Evolutionary conservation across 1,139 yeast genomes (phyloP), one percentile per base, ranked within the genome.

Genomic region (Candida pseudocylindracea): DNA sequence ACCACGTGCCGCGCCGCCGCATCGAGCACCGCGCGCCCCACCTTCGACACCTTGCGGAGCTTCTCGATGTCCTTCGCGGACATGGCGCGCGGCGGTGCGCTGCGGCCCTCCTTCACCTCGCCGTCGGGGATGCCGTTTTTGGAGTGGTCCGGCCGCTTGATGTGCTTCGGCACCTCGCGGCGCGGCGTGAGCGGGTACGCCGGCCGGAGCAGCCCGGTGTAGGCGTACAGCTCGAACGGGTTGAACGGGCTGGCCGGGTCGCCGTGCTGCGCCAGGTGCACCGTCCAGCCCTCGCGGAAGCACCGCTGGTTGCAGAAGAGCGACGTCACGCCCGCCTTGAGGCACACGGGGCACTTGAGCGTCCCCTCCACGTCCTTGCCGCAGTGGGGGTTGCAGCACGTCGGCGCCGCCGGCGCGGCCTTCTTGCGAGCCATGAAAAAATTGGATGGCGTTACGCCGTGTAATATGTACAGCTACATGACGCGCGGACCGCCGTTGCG

Each of bases 11-110:
- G 72, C 4, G 92, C 98, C 7, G 91, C 92, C 8, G 63, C 58
- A 50, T 91, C 98, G 40, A 85, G 56, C 25, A 91, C 71, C 51
- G 85, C 95, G 46, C 98, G 66, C 10, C 85, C 91, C n/a, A 73
- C 54, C 35, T 60, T 60, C 38, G 79, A 72, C 10, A 78, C 88
- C 41, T 68, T 66, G 41, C 85, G 66, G 55, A 85, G 71, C 42
- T 67, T 73, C 39, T 63, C 74, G 42, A 80, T 67, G 37, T 76
- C 85, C 33, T 72, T 78, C 24, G 63, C 67, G 29, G 60, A 54
- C 43, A 73, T 59, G 29, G 71, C 60, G 30, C 68, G 67, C 42
- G 85, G 74, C 42, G 68, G 68, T 34, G 72, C 72, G 26, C 69
- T 51, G 42, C 91, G 60, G 44, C 74, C 88, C 43, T 73, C 67